Base-by-base conservation (phyloP, 2,329 filamentous ascomycete genomes). In the Graphium sp. region DNA sequence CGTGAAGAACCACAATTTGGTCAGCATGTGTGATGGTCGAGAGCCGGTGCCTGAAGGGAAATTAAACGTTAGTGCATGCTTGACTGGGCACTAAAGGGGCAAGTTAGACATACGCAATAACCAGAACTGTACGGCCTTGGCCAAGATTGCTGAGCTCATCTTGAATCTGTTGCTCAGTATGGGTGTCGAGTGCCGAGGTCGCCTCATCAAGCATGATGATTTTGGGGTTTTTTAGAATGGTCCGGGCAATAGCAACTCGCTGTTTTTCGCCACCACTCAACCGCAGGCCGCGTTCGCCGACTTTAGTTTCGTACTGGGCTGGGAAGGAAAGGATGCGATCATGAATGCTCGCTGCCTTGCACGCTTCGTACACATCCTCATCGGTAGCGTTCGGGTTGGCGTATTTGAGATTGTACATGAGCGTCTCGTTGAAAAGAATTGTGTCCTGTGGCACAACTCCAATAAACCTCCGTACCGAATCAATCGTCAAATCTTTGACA, bases 401-500 rank as follows among this genome's bases (percentile, higher is more conserved):
- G 46, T 94, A 93, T 47, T 74, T 78, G 35, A 94, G 60, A 46
- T 94, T 94, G 56, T 92, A 93, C 82, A 93, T 89, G 37, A 94
- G 58, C 1, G 79, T 78, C 49, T 93, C 85, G 48, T 93, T 93
- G 64, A 94, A 94, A 24, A 94, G 61, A 5, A 92, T 80, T 5
- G 87, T 94, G 43, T 98, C 89, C 50, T 98, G 89, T 2, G 89
- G 89, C 6, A 98, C 89, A 24, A 98, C 87, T 15, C 89, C 89
- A 43, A 98, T 94, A 47, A 85, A 78, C 34, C 70, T 68, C 39
- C 89, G 74, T 32, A 98, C 63, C n/a, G 84, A 93, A 52, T 94
- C 82, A 41, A 95, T 94, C 2, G 83, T 92, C 34, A 93, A 58
- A 39, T 84, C 74, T 48, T 80, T 73, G 27, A 94, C 80, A 45